Percentiles rank a stretch among this genome's conserved stretches.
Conservation (phyloP, 805 yeast genomes). For the Candida argentea region DNA sequence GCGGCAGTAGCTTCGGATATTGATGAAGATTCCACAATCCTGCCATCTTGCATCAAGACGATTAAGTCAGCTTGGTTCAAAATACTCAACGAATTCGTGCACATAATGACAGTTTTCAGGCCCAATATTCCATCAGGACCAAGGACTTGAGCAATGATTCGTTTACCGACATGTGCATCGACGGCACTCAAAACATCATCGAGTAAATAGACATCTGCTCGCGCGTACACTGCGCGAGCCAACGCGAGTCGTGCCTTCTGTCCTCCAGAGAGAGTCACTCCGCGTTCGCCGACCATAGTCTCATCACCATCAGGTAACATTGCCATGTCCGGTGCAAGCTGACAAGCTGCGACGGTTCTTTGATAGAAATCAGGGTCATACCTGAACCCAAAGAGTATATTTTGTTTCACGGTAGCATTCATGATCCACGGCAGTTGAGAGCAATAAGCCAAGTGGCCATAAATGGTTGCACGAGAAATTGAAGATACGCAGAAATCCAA, state of each 20-base stretch:
- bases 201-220: constrained; percentile 17
- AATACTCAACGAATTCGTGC: constrained; percentile 17
- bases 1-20: constrained; percentile 8
- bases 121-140: constrained; percentile 13
- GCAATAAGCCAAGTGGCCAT: constrained; percentile 17
- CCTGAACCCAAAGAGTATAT: constrained; percentile 16
- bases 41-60: constrained; percentile 12
- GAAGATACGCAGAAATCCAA: too few relatives aligned
- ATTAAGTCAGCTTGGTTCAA: constrained; percentile 13
- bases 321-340: constrained; percentile 15
- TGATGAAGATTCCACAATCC: constrained; percentile 9
- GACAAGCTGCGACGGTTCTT: constrained; percentile 16
- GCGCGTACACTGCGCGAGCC: constrained; percentile 19
- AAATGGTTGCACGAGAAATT: constrained; percentile 1
- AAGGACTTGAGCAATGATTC: constrained; percentile 15
- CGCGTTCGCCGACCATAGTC: constrained; percentile 20
- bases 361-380: constrained; percentile 12
- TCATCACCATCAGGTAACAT: constrained; percentile 19
- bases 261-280: constrained; percentile 21
- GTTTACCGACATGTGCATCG: constrained; percentile 20
- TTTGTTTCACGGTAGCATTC: constrained; percentile 16
- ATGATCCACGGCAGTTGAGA: constrained; percentile 18
- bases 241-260: constrained; percentile 20
- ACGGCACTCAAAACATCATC: constrained; percentile 20
- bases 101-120: constrained; percentile 16